phyloP scores from a whole-genome alignment of 2,329 filamentous ascomycete genomes.

The Alternaria triticina region DNA sequence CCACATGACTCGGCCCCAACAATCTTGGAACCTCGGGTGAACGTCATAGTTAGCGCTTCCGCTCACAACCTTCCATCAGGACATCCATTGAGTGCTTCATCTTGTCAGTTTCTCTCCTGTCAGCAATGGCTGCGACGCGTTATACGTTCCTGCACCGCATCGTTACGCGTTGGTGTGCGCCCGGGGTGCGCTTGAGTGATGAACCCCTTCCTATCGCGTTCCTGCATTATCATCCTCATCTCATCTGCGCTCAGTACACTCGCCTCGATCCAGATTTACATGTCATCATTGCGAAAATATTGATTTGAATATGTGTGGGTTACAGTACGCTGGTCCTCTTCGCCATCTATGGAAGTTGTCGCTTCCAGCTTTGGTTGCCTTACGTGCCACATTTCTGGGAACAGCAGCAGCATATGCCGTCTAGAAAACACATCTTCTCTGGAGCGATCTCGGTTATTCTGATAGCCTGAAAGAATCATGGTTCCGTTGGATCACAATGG shows the following conservation, averaged over 20 bases:
- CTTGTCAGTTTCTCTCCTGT: not conserved
- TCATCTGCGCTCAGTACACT: not conserved
- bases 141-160: not conserved
- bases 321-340: not conserved
- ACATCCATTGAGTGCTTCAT: not conserved
- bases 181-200: not conserved
- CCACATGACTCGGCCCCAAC: constrained; percentile 15
- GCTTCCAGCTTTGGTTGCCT: not conserved
- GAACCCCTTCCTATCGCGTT: not conserved
- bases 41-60: constrained; percentile 14
- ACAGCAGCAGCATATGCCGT: not conserved
- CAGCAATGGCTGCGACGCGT: not conserved
- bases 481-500: not conserved
- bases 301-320: not conserved
- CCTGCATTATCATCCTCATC: not conserved
- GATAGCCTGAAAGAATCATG: not conserved
- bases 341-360: not conserved
- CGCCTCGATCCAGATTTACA: not conserved
- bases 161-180: not conserved
- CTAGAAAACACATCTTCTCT: not conserved
- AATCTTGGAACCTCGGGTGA: constrained; percentile 4
- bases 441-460: too few relatives aligned
- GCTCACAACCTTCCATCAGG: not conserved
- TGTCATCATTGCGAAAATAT: not conserved
- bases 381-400: not conserved